Percentiles rank a stretch among this genome's conserved stretches.
phyloP scores from a whole-genome alignment of 192 early-diverging fungal species.

The Coemansia sp. region DNA sequence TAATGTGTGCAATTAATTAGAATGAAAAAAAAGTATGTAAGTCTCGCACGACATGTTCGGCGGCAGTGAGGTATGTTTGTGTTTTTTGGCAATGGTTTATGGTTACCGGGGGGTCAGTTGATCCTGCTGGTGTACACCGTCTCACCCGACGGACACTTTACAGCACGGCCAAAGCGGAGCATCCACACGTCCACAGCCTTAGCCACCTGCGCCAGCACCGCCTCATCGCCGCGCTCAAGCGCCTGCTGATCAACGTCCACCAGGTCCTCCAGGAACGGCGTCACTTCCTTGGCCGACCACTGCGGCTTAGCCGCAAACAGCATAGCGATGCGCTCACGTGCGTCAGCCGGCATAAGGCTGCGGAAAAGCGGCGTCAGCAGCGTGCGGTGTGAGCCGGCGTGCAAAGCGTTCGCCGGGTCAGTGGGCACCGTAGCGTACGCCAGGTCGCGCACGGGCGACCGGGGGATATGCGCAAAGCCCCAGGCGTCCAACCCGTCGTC shows the following conservation, averaged over 20 bases:
- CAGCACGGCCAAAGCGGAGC: slow-evolving; percentile 38
- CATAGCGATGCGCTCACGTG: slow-evolving; percentile 20
- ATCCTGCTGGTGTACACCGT: slow-evolving; percentile 20
- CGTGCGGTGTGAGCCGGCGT: no score
- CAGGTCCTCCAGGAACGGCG: slow-evolving; percentile 48
- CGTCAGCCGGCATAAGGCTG: slow-evolving; percentile 26
- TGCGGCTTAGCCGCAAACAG: slow-evolving; percentile 38
- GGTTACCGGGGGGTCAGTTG: not conserved
- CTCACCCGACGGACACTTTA: slow-evolving; percentile 24
- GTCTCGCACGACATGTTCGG: not conserved
- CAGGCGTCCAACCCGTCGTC: slow-evolving; percentile 6
- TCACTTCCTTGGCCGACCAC: slow-evolving; percentile 33
- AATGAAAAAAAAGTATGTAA: no score
- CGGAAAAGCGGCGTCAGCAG: slow-evolving; percentile 27
- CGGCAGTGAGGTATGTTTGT: not conserved
- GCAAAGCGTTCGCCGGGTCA: no score
- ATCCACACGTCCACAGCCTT: slow-evolving; percentile 44
- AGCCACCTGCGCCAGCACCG: slow-evolving; percentile 4
- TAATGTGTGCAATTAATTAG: no score
- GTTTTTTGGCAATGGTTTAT: not conserved
- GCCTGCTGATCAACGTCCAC: slow-evolving; percentile 28
- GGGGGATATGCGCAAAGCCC: slow-evolving; percentile 27
- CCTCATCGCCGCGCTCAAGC: slow-evolving; percentile 15
- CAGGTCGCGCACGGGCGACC: slow-evolving; percentile 36
- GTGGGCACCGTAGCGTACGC: slow-evolving; percentile 31